Evolutionary conservation across 2,329 filamentous ascomycete species (phyloP).

Genomic region (Epichloe hybrida): DNA sequence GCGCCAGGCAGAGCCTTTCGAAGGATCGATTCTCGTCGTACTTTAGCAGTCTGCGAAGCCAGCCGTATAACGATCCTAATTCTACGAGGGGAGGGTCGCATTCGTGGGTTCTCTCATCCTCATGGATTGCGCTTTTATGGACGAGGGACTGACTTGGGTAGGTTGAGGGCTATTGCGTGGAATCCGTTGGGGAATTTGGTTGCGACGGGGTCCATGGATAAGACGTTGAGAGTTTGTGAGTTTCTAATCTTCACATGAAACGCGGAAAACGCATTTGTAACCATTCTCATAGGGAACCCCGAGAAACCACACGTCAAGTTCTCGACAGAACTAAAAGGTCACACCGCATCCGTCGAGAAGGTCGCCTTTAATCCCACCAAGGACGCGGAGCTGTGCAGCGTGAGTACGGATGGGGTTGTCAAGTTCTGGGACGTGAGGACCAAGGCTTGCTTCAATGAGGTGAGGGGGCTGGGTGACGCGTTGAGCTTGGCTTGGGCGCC

Average conservation of each 20-base stretch:
- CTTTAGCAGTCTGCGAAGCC: slow-evolving; percentile 56
- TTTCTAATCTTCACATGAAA: background rate
- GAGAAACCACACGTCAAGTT: slow-evolving; percentile 61
- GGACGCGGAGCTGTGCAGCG: slow-evolving; percentile 64
- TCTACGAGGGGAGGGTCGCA: slow-evolving; percentile 43
- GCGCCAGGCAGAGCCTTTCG: slow-evolving; percentile 40
- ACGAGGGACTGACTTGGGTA: slow-evolving; percentile 18
- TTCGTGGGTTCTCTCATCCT: slow-evolving; percentile 30
- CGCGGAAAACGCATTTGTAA: background rate
- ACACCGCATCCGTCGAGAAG: slow-evolving; percentile 53
- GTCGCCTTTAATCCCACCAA: slow-evolving; percentile 66
- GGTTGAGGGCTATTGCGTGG: slow-evolving; percentile 74
- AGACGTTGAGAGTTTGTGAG: slow-evolving; percentile 57
- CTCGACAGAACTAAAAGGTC: slow-evolving; percentile 62
- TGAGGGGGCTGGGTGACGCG: slow-evolving; percentile 51
- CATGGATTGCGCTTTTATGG: background rate
- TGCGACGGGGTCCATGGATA: slow-evolving; percentile 64
- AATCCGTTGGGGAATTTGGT: slow-evolving; percentile 73
- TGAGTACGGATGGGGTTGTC: slow-evolving; percentile 59
- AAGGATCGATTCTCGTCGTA: slow-evolving; percentile 57
- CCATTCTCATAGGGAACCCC: slow-evolving; percentile 47
- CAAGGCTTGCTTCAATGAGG: slow-evolving; percentile 56
- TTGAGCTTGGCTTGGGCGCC: slow-evolving; percentile 64
- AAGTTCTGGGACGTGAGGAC: slow-evolving; percentile 71
- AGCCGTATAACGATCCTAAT: slow-evolving; percentile 53